phyloP scores from a whole-genome alignment of 2,329 filamentous ascomycete genomes.

The Sclerotinia sclerotiorum region DNA sequence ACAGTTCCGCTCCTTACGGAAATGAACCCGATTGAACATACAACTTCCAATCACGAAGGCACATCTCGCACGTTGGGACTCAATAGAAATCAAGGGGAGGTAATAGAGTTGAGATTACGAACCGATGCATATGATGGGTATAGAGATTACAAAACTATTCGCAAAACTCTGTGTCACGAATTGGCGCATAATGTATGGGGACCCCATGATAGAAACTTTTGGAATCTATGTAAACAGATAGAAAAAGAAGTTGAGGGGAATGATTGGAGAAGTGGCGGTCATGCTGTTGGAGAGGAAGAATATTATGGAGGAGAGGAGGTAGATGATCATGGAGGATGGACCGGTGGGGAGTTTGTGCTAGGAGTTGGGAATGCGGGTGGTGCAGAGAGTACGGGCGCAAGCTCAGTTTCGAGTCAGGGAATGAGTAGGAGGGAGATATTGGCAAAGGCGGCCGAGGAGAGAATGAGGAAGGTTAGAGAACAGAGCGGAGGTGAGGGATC shows the following conservation, averaged over 20 bases:
- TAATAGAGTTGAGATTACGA: slow-evolving; percentile 85
- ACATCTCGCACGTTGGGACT: slow-evolving; percentile 77
- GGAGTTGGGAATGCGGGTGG: slow-evolving; percentile 52
- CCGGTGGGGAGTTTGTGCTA: slow-evolving; percentile 74
- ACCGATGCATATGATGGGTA: slow-evolving; percentile 95
- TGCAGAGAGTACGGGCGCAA: slow-evolving; percentile 40
- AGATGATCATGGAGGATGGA: slow-evolving; percentile 74
- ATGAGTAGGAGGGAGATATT: slow-evolving; percentile 72
- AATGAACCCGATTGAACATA: slow-evolving; percentile 88
- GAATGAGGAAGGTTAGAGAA: slow-evolving; percentile 38
- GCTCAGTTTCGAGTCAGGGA: slow-evolving; percentile 40
- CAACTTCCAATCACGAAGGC: slow-evolving; percentile 66
- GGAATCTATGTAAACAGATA: slow-evolving; percentile 83
- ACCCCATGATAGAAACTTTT: slow-evolving; percentile 83
- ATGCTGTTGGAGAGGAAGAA: slow-evolving; percentile 59
- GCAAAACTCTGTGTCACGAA: slow-evolving; percentile 92
- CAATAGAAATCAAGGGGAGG: slow-evolving; percentile 84
- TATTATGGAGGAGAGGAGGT: slow-evolving; percentile 52
- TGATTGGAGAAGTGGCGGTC: slow-evolving; percentile 75
- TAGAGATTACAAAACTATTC: slow-evolving; percentile 85
- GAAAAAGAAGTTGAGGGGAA: slow-evolving; percentile 79
- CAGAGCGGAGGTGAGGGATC: slow-evolving; percentile 24
- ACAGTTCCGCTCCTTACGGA: slow-evolving; percentile 84
- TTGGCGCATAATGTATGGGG: slow-evolving; percentile 87
- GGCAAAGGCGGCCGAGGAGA: slow-evolving; percentile 70